Percentiles rank a stretch among this genome's conserved stretches.
phyloP scores from a whole-genome alignment of 78 protist genomes.

The Dictyostelium capitatum region DNA sequence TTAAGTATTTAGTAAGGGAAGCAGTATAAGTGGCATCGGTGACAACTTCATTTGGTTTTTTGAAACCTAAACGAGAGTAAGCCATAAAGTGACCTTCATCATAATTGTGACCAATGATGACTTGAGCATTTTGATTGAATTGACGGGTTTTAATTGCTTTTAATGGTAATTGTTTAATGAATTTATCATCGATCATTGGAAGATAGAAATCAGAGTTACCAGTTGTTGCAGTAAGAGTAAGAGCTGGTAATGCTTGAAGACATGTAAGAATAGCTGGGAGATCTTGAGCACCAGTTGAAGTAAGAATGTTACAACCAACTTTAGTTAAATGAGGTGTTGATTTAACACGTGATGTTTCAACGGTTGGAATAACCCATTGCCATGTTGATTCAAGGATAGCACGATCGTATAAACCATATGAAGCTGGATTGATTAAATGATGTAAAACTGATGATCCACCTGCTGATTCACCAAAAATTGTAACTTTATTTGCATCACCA shows the following conservation, averaged over 20 bases:
- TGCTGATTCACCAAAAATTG: conserved; percentile 90
- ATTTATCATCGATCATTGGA: conserved; percentile 67
- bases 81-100: conserved; percentile 82
- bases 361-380: conserved; percentile 72
- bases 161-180: conserved; percentile 25
- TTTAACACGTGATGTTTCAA: conserved; percentile 11
- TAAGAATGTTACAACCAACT: conserved; percentile 26
- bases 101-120: conserved; percentile 82
- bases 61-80: conserved; percentile 54
- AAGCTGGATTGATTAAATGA: conserved; percentile 50
- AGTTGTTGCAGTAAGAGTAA: conserved; percentile 23
- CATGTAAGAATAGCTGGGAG: conserved; percentile 29
- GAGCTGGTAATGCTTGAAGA: conserved; percentile 10
- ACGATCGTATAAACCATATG: conserved; percentile 36
- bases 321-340: neutral
- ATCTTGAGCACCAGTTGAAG: conserved; percentile 19
- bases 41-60: conserved; percentile 13
- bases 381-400: conserved; percentile 73
- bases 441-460: conserved; percentile 84
- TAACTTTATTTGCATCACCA: conserved; percentile 82
- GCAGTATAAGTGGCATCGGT: conserved; percentile 31
- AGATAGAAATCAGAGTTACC: conserved; percentile 64
- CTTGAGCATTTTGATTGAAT: conserved; percentile 58
- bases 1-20: conserved; percentile 10
- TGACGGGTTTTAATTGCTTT: conserved; percentile 27